Evolutionary conservation across 352 stramenopile species (phyloP), one percentile per base, ranked within the genome.

Genomic region (Phytophthora tubulina): DNA sequence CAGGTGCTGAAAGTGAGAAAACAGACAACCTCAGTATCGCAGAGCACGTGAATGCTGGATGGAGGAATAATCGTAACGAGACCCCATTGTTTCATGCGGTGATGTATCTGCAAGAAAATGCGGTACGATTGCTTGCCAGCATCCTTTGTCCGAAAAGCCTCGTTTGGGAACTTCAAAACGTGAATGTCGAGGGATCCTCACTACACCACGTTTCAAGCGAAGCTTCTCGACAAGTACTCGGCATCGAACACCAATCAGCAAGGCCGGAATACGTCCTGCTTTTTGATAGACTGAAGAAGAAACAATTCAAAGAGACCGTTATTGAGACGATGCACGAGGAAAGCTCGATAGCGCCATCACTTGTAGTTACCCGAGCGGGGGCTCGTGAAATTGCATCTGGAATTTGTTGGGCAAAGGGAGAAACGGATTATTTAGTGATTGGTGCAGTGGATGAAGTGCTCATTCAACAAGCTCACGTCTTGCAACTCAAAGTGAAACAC

Each of bases 401-500:
- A 15, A 9, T 2, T 10, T 63, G 52, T 21, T n/a, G 14, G 15
- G 13, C 42, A 15, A 51, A 31, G 14, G 46, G 21, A 17, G 58
- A 76, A 42, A 85, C 63, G 4, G 85, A 93, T 52, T 93, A 93
- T 53, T 39, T 95, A 0, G 74, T 91, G 8, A 67, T 95, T 0
- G 85, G 85, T 6, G 85, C 79, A 10, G 85, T 76, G 0, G 82
- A 90, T 8, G 64, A 76, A 15, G 85, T 93, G 41, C 73, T 93
- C 10, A 60, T 83, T 35, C 81, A 86, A 9, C 84, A 92, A 53
- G 85, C 85, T 3, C 79, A 92, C 36, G 70, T 59, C 2, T 64
- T 93, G 44, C 83, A 92, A 42, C 76, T 95, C 32, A 93, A 93
- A 48, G 76, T 93, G 56, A 91, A 91, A 49, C 83, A 92, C 53